Percentiles rank a stretch among this genome's conserved stretches.
phyloP scores from a whole-genome alignment of 2,329 filamentous ascomycete genomes.

The Fusarium nelsonii region DNA sequence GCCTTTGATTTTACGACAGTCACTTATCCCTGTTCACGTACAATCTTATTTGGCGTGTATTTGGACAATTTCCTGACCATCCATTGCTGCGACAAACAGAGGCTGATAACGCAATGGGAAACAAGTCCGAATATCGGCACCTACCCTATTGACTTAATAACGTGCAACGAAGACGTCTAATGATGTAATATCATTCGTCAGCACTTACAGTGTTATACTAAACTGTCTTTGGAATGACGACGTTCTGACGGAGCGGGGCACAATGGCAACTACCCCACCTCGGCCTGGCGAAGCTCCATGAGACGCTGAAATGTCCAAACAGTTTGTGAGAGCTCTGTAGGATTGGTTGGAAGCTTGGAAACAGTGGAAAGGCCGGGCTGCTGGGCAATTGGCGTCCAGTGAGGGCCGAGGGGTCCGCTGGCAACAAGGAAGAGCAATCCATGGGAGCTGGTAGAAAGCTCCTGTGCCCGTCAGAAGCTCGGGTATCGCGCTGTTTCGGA shows the following conservation, averaged over 20 bases:
- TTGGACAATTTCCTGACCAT: too few species aligned
- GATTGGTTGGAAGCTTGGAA: constrained; percentile 32
- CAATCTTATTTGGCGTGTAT: too few species aligned
- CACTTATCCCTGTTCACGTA: too few species aligned
- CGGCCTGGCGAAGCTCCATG: constrained; percentile 21
- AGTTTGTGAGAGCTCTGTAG: constrained; percentile 32
- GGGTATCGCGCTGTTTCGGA: constrained; percentile 39
- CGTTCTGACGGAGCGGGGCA: constrained; percentile 42
- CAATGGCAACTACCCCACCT: constrained; percentile 36
- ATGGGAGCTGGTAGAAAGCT: constrained; percentile 23
- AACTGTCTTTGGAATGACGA: constrained; percentile 42
- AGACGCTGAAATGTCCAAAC: constrained; percentile 26
- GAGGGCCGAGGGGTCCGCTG: constrained; percentile 6
- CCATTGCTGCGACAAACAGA: not conserved
- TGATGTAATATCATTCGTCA: constrained; percentile 49
- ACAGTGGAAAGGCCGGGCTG: constrained; percentile 4
- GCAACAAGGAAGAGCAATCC: constrained; percentile 2
- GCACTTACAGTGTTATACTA: constrained; percentile 18
- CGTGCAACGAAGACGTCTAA: constrained; percentile 11
- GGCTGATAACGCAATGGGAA: not conserved
- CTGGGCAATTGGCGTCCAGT: constrained; percentile 4
- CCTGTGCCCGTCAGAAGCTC: constrained; percentile 16
- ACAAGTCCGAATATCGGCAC: constrained; percentile 36
- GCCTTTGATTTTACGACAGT: not conserved
- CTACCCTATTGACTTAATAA: not conserved